A percentile compares a stretch with the other conserved stretches of the same genome.
These are phyloP conservation scores for Globisporangium perplexum DNA, from an alignment of 352 stramenopile species.

Conservation along the genomic window DNA sequence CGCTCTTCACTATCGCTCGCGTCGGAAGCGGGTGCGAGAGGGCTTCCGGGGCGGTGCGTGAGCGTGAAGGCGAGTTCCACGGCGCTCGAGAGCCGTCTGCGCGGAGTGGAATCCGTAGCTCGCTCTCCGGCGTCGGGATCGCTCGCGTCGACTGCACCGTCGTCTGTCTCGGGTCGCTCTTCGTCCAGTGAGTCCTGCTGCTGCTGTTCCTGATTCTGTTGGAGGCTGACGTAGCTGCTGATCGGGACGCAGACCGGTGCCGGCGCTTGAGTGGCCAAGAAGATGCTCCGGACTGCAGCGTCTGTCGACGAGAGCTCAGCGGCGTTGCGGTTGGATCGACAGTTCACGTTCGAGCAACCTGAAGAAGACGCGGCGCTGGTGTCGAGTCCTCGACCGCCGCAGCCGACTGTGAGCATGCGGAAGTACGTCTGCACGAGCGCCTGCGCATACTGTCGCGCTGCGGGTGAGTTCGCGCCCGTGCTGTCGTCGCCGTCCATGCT, in stretches of 20 bases:
- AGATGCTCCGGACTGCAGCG: conserved; percentile 43
- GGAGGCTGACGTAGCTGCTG: not conserved
- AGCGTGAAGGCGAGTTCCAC: conserved; percentile 44
- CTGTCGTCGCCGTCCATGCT: too few relatives aligned
- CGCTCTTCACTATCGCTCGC: conserved; percentile 9
- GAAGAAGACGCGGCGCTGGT: not conserved
- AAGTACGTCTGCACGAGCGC: conserved; percentile 60
- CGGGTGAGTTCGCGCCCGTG: too few relatives aligned
- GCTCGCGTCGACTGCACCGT: conserved; percentile 9
- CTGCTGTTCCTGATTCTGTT: too few relatives aligned
- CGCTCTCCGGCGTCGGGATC: not conserved
- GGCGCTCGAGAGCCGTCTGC: conserved; percentile 42
- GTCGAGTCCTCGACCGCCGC: conserved; percentile 3
- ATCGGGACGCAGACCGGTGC: conserved; percentile 35
- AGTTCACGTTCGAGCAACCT: conserved; percentile 33
- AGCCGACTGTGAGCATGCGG: conserved; percentile 52
- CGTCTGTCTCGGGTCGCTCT: conserved; percentile 6
- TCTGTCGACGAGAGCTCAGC: conserved; percentile 25
- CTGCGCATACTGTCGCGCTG: conserved; percentile 31
- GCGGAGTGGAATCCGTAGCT: conserved; percentile 25
- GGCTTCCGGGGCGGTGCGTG: too few relatives aligned
- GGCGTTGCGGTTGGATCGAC: conserved; percentile 23
- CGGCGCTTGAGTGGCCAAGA: conserved; percentile 33
- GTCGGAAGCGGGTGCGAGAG: not conserved
- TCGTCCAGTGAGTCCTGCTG: conserved; percentile 2